Conservation (phyloP, 148 eudicot genomes). For the Cornus controversa region DNA sequence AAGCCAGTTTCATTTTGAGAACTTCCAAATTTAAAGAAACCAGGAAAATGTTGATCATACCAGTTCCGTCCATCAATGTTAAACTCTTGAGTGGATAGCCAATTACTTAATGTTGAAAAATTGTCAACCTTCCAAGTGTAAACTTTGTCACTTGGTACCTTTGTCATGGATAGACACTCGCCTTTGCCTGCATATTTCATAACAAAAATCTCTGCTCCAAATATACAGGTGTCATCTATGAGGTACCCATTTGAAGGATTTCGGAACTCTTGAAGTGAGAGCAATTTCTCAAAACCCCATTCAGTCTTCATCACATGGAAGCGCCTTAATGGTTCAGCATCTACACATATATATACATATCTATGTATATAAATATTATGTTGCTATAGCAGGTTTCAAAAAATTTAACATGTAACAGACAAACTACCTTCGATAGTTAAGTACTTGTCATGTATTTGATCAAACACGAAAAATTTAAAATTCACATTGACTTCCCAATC, state of each 20-base stretch:
- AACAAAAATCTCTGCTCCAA: not conserved
- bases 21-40: too few species aligned
- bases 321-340: not conserved
- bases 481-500: conserved; percentile 9
- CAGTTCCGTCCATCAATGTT: not conserved
- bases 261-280: not conserved
- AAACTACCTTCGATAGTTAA: conserved; percentile 5
- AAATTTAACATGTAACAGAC: too few species aligned
- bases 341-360: not conserved
- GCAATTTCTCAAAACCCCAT: conserved; percentile 4
- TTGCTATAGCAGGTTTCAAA: not conserved
- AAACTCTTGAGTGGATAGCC: not conserved
- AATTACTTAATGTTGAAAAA: too few species aligned
- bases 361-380: not conserved
- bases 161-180: not conserved
- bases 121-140: conserved; percentile 8
- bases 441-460: conserved; percentile 12
- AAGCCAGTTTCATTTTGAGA: not conserved
- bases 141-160: not conserved
- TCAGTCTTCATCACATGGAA: conserved; percentile 4
- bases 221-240: conserved; percentile 1
- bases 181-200: not conserved
- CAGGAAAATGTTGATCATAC: not conserved
- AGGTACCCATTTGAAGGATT: conserved; percentile 3
- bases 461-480: not conserved